Evolutionary conservation across 129 eudicot species (phyloP).

Genomic region (Helianthus tuberosus): DNA sequence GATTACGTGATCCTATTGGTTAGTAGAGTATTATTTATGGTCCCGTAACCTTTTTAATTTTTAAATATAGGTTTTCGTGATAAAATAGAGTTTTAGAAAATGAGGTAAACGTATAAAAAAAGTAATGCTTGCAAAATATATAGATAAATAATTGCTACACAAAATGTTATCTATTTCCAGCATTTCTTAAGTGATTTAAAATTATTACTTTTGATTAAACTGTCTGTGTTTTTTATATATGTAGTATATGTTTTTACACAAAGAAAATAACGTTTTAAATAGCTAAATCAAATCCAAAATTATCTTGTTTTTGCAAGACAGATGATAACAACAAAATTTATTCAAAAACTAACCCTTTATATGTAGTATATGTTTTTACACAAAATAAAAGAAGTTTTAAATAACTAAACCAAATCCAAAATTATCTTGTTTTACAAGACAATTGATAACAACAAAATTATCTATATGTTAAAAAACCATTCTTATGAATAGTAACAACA

Average conservation of each 20-base stretch:
- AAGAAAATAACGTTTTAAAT: neutral
- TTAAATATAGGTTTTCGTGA: too few relatives aligned
- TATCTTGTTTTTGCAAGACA: constrained; percentile 15
- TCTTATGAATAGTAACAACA: too few relatives aligned
- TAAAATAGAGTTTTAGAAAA: too few relatives aligned
- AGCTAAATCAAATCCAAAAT: neutral
- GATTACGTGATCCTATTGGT: too few relatives aligned
- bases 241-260: neutral
- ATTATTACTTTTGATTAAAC: neutral
- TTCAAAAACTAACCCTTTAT: too few relatives aligned
- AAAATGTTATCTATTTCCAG: too few relatives aligned
- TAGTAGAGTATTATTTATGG: too few relatives aligned
- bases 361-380: neutral
- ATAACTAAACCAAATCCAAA: neutral
- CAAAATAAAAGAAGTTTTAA: neutral
- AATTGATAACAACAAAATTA: constrained; percentile 13
- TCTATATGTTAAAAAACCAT: too few relatives aligned
- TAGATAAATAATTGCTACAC: neutral
- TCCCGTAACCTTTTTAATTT: too few relatives aligned
- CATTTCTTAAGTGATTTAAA: neutral
- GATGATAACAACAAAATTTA: constrained; percentile 5
- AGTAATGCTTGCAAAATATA: neutral
- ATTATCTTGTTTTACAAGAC: constrained; percentile 19
- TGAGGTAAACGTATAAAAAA: neutral
- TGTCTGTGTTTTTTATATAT: neutral